A percentile compares a stretch with the other conserved stretches of the same genome.
These are phyloP conservation scores for Trypanosoma cruzi DNA, from an alignment of 208 protist species.

Conservation along the genomic window DNA sequence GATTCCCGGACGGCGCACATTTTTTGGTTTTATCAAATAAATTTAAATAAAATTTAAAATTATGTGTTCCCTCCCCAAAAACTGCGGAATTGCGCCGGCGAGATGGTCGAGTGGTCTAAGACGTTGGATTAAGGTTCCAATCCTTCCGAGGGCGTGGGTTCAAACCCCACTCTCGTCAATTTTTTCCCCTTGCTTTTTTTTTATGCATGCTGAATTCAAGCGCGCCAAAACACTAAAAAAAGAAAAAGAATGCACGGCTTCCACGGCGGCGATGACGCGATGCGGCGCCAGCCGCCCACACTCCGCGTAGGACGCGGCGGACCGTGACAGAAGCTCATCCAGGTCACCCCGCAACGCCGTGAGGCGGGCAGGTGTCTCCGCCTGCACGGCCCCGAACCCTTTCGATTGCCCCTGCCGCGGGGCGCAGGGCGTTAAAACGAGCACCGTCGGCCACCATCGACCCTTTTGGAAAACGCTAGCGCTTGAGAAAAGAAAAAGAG, in stretches of 20 bases:
- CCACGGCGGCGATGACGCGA: not conserved
- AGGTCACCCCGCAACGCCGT: slow-evolving; percentile 5
- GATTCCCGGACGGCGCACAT: slow-evolving; percentile 87
- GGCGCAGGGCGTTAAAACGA: slow-evolving; percentile 1
- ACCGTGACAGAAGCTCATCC: not conserved
- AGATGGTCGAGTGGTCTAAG: no score
- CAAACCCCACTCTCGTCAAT: slow-evolving; percentile 5
- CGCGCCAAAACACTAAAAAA: not conserved
- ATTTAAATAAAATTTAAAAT: no score
- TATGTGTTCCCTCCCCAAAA: no score
- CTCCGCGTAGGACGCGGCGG: not conserved
- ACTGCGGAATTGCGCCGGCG: no score
- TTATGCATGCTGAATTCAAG: not conserved
- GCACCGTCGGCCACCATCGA: not conserved
- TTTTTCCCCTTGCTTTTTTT: not conserved
- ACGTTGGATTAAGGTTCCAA: no score
- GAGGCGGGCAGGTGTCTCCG: not conserved
- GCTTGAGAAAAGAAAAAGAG: slow-evolving; percentile 12
- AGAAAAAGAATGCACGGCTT: no score
- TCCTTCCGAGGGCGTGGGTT: no score
- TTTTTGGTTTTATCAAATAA: slow-evolving; percentile 22
- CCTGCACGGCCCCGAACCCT: not conserved
- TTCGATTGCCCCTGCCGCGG: not conserved
- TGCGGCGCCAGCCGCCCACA: not conserved
- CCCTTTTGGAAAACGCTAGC: not conserved